Base-by-base conservation (phyloP, 768 basidiomycete genomes). In the Glaciozyma antarctica region DNA sequence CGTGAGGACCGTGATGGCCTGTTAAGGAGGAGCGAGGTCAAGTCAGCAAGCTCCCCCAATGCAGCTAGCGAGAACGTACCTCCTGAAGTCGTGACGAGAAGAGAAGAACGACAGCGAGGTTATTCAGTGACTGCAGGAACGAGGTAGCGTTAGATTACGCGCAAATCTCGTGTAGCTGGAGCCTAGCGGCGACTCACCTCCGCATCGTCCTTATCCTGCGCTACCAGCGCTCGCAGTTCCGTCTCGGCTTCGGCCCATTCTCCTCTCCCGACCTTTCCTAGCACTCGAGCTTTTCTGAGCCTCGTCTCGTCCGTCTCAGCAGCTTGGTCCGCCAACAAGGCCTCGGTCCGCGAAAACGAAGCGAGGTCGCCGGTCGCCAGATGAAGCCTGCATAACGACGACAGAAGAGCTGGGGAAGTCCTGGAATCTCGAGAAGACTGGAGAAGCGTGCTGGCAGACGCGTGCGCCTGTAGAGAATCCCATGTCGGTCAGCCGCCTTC, bases 41-140 rank as follows among this genome's bases (percentile, higher is more conserved):
- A 47, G 12, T 41, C 38, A 41, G 38, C 38, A 41, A 41, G 38
- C 38, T 41, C 38, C 13, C 38, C 38, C 12, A 13, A 15, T 2
- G 38, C 8, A 24, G 6, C 41, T 10, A 28, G 3, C 8, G 9
- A 38, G n/a, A 5, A 32, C 52, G 55, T 3, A 58, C 63, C 24
- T 60, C 63, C 21, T 64, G 32, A 19, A 64, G 44, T 30, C 28
- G 30, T 22, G 32, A 52, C 0, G 19, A 15, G 45, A 59, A 64
- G 2, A 64, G 63, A 2, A 64, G 52, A 4, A 55, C 58, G 10
- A 64, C 63, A 24, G 63, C 63, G 19, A 64, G 63, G 58, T 64
- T 60, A 44, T 54, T 55, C 2, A 17, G 12, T 0, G 45, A n/a
- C 63, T 64, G 49, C 43, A 17, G 7, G 10, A 10, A 30, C 2